Evolutionary conservation across 2,329 filamentous ascomycete species (phyloP).

Genomic region (Diaporthe sp.): DNA sequence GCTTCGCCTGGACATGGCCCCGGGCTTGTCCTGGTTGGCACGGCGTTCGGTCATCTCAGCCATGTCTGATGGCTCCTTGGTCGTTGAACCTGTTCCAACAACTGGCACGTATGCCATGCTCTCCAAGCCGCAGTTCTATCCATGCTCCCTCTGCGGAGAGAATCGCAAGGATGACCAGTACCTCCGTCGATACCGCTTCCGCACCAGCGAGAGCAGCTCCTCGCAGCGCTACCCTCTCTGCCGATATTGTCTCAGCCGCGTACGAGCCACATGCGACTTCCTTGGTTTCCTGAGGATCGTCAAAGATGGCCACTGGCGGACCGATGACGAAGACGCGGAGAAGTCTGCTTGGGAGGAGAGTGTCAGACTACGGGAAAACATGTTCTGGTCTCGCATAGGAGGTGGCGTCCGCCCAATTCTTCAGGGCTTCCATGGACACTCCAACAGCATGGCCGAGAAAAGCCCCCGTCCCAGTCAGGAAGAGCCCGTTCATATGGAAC

Average conservation of each 20-base stretch:
- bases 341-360: slow-evolving; percentile 95
- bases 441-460: slow-evolving; percentile 44
- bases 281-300: slow-evolving; percentile 92
- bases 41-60: slow-evolving; percentile 86
- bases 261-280: slow-evolving; percentile 92
- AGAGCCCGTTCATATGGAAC: slow-evolving; percentile 10
- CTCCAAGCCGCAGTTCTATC: slow-evolving; percentile 68
- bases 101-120: slow-evolving; percentile 63
- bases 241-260: slow-evolving; percentile 84
- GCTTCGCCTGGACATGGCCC: slow-evolving; percentile 87
- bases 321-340: slow-evolving; percentile 86
- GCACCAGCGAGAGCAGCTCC: slow-evolving; percentile 86
- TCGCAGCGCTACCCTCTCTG: slow-evolving; percentile 93
- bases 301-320: slow-evolving; percentile 91
- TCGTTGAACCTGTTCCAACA: slow-evolving; percentile 88
- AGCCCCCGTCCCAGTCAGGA: slow-evolving; percentile 46
- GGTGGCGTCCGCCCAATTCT: slow-evolving; percentile 83
- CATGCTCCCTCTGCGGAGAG: slow-evolving; percentile 93
- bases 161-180: slow-evolving; percentile 78
- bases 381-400: slow-evolving; percentile 96
- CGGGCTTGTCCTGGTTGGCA: slow-evolving; percentile 93
- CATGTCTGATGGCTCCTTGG: slow-evolving; percentile 86
- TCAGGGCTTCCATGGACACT: slow-evolving; percentile 52
- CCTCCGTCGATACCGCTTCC: slow-evolving; percentile 87
- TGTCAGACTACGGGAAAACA: slow-evolving; percentile 87